phyloP scores from a whole-genome alignment of 768 basidiomycete species.

The Psilocybe cyanescens region DNA sequence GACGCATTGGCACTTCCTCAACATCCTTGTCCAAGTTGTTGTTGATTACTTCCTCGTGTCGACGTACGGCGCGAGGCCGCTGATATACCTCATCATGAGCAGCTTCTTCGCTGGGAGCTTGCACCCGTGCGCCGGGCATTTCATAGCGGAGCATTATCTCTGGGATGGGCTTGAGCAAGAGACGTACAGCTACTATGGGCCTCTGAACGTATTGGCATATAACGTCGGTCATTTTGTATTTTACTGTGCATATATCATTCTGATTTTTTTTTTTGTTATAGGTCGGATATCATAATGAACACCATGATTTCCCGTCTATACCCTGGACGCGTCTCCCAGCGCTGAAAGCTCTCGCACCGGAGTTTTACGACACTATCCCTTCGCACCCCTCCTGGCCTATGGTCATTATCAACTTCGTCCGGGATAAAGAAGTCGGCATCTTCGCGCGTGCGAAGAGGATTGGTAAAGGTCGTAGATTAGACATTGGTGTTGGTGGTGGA shows the following conservation, averaged over 20 bases:
- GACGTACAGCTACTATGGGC: slow-evolving; percentile 97
- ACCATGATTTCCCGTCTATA: slow-evolving; percentile 97
- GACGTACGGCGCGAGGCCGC: slow-evolving; percentile 43
- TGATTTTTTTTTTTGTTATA: slow-evolving; percentile 30
- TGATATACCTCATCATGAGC: slow-evolving; percentile 84
- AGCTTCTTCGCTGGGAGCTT: slow-evolving; percentile 97
- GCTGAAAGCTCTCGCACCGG: slow-evolving; percentile 82
- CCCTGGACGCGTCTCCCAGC: slow-evolving; percentile 93
- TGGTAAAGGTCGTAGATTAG: slow-evolving; percentile 34
- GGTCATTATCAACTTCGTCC: slow-evolving; percentile 93
- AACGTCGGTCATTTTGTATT: slow-evolving; percentile 55
- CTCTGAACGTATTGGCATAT: slow-evolving; percentile 87
- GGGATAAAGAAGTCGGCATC: slow-evolving; percentile 86
- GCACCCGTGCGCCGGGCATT: slow-evolving; percentile 96
- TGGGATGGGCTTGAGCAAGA: slow-evolving; percentile 94
- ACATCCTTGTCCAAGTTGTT: slow-evolving; percentile 67
- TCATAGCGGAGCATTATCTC: slow-evolving; percentile 96
- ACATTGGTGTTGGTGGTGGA: not conserved
- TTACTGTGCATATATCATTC: slow-evolving; percentile 1
- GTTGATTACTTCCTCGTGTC: slow-evolving; percentile 74
- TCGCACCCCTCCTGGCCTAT: slow-evolving; percentile 93
- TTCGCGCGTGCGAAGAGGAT: slow-evolving; percentile 86
- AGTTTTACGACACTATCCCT: slow-evolving; percentile 90
- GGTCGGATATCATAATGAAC: slow-evolving; percentile 99
- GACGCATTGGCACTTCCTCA: slow-evolving; percentile 85